Percentiles rank a stretch among this genome's conserved stretches.
Evolutionary conservation across 768 basidiomycete species (phyloP).

Genomic region (Zangia roseola): DNA sequence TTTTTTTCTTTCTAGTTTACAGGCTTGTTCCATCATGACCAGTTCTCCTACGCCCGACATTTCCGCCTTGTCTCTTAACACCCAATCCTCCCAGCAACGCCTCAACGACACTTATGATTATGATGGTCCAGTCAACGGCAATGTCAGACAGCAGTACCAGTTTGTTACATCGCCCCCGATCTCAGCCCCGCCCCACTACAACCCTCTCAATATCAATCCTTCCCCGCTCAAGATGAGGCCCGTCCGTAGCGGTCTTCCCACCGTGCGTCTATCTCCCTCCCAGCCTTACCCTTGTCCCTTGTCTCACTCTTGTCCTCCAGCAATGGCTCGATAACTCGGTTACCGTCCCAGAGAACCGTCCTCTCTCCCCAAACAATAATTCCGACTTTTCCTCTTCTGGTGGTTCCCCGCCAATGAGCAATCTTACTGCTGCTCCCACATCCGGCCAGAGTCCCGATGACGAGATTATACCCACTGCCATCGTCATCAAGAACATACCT

Average conservation of each 20-base stretch:
- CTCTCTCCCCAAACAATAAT: slow-evolving; percentile 82
- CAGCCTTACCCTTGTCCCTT: slow-evolving; percentile 19
- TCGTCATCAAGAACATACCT: slow-evolving; percentile 99
- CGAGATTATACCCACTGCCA: slow-evolving; percentile 97
- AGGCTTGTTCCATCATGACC: slow-evolving; percentile 57
- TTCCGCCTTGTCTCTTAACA: slow-evolving; percentile 70
- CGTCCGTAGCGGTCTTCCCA: slow-evolving; percentile 64
- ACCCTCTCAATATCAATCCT: slow-evolving; percentile 55
- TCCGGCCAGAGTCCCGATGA: slow-evolving; percentile 64
- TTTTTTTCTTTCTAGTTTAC: slow-evolving; percentile 27
- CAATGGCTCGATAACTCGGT: slow-evolving; percentile 80
- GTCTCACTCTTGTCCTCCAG: slow-evolving; percentile 40
- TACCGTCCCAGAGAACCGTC: slow-evolving; percentile 61
- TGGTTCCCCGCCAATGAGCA: slow-evolving; percentile 67
- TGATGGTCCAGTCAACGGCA: slow-evolving; percentile 54
- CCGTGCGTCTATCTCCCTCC: slow-evolving; percentile 46
- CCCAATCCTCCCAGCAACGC: slow-evolving; percentile 66
- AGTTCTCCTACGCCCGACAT: slow-evolving; percentile 76
- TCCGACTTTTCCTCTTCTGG: slow-evolving; percentile 88
- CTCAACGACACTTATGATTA: slow-evolving; percentile 86
- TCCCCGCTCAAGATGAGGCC: slow-evolving; percentile 79
- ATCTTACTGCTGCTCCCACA: slow-evolving; percentile 45
- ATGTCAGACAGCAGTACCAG: slow-evolving; percentile 62
- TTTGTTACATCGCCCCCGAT: slow-evolving; percentile 63
- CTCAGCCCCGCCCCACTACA: slow-evolving; percentile 50